phyloP scores from a whole-genome alignment of 1,284 basidiomycete genomes.

The Cryptococcus jaspeensis region DNA sequence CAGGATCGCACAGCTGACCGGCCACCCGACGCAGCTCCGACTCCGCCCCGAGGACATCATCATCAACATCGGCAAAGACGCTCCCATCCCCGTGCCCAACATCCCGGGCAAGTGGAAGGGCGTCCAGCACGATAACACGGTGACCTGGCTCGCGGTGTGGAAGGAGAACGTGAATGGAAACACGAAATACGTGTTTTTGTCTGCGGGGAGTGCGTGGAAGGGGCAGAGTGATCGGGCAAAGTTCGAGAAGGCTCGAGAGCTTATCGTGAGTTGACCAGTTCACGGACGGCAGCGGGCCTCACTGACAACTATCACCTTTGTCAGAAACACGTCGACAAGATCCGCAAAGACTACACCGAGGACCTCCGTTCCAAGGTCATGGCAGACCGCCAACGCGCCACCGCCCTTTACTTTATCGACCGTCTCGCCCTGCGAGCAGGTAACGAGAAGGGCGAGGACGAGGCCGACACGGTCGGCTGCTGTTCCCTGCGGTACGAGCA shows the following conservation, averaged over 20 bases:
- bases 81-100: conserved; percentile 75
- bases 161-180: conserved; percentile 90
- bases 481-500: conserved; percentile 94
- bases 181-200: conserved; percentile 94
- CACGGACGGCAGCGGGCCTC: neutral
- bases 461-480: conserved; percentile 96
- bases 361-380: conserved; percentile 86
- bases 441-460: conserved; percentile 97
- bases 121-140: conserved; percentile 84
- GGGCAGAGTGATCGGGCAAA: conserved; percentile 94
- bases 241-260: conserved; percentile 92
- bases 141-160: conserved; percentile 97
- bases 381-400: conserved; percentile 88
- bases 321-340: conserved; percentile 83
- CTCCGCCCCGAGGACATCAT: conserved; percentile 90
- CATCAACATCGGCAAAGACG: conserved; percentile 80
- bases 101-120: conserved; percentile 82
- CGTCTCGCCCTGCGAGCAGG: conserved; percentile 90
- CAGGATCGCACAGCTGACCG: neutral
- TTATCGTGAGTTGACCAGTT: conserved; percentile 64
- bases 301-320: neutral
- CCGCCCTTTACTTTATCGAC: conserved; percentile 97
- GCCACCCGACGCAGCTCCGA: conserved; percentile 60
- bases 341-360: conserved; percentile 79
- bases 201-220: conserved; percentile 89